Conservation (phyloP, 192 early-diverging fungal genomes). For the Podila horticola region DNA sequence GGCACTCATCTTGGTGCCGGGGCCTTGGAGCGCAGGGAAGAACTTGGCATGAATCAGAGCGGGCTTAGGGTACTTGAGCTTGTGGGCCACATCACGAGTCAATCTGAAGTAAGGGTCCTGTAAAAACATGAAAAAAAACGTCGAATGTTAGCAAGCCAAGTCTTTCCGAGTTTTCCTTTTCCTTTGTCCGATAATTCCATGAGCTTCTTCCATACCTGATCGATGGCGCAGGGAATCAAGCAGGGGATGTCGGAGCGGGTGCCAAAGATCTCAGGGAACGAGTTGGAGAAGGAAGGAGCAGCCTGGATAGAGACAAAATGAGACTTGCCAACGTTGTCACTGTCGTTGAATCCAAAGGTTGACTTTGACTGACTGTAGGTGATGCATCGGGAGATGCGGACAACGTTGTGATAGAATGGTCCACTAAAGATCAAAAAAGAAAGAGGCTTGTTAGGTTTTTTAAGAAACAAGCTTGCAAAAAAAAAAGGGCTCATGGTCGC, state of each 20-base stretch:
- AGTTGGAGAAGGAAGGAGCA: slow-evolving; percentile 94
- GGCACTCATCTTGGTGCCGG: slow-evolving; percentile 94
- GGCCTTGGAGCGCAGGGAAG: slow-evolving; percentile 94
- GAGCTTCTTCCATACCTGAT: slow-evolving; percentile 65
- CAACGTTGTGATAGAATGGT: slow-evolving; percentile 95
- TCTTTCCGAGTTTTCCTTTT: no score
- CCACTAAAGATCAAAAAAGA: slow-evolving; percentile 57
- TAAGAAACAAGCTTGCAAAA: background rate
- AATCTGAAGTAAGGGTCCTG: slow-evolving; percentile 97
- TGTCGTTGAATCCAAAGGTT: slow-evolving; percentile 92
- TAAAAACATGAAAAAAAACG: background rate
- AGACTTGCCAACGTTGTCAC: slow-evolving; percentile 90
- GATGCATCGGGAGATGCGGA: slow-evolving; percentile 88
- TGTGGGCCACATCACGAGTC: slow-evolving; percentile 92
- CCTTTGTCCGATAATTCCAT: no score
- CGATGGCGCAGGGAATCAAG: slow-evolving; percentile 98
- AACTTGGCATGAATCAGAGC: slow-evolving; percentile 93
- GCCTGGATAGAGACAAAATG: slow-evolving; percentile 96
- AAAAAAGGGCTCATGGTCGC: background rate
- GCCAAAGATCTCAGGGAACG: slow-evolving; percentile 97
- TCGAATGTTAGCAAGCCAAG: no score
- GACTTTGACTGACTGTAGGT: slow-evolving; percentile 85
- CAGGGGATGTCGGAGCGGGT: slow-evolving; percentile 89
- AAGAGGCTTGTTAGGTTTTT: no score
- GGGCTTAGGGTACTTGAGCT: slow-evolving; percentile 96